phyloP scores from a whole-genome alignment of 768 basidiomycete species.

The Boletus sensibilis region DNA sequence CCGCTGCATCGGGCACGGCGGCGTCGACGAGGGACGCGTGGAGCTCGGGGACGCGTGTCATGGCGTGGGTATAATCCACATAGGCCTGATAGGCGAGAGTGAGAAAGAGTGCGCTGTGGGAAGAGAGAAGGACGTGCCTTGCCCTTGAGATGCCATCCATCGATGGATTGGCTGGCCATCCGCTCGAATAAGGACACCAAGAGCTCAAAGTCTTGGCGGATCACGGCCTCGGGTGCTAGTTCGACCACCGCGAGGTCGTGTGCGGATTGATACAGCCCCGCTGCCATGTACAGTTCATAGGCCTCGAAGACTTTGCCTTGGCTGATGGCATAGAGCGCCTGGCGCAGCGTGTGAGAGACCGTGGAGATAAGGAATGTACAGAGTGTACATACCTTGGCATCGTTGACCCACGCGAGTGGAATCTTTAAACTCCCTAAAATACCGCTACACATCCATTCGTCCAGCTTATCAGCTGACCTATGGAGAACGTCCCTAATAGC shows the following conservation, averaged over 20 bases:
- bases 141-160: constrained; percentile 81
- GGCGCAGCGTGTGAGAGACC: constrained; percentile 3
- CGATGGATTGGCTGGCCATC: constrained; percentile 57
- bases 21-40: constrained; percentile 44
- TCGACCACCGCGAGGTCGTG: constrained; percentile 85
- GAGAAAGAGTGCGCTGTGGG: constrained; percentile 3
- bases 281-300: constrained; percentile 73
- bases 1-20: constrained; percentile 44
- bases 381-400: constrained; percentile 64
- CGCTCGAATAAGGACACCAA: constrained; percentile 66
- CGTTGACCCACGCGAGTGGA: constrained; percentile 84
- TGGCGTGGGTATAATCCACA: constrained; percentile 67
- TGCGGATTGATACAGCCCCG: constrained; percentile 68
- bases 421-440: constrained; percentile 75
- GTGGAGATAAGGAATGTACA: neutral
- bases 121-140: constrained; percentile 49
- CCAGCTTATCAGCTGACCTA: constrained; percentile 61
- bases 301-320: constrained; percentile 65
- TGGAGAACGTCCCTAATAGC: constrained; percentile 79
- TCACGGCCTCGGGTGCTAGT: constrained; percentile 83
- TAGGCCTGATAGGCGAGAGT: constrained; percentile 46
- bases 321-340: constrained; percentile 69
- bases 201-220: constrained; percentile 54
- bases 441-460: constrained; percentile 73
- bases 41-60: constrained; percentile 59